A percentile compares a stretch with the other conserved stretches of the same genome.
phyloP scores from a whole-genome alignment of 129 eudicot species.

The Saussurea involucrata region DNA sequence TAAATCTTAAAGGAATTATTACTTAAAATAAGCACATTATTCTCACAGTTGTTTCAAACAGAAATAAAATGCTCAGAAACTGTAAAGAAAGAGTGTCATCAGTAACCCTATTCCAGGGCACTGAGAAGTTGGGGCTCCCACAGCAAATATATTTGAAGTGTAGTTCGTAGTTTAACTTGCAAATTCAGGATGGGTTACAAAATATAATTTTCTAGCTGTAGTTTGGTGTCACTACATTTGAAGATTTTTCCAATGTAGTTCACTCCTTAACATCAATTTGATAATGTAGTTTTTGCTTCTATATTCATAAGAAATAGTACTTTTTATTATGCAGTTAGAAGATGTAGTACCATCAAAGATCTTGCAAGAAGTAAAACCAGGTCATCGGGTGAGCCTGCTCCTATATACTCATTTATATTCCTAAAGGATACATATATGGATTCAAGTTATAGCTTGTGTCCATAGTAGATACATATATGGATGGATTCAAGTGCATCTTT shows the following conservation, averaged over 20 bases:
- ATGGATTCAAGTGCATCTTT: background rate
- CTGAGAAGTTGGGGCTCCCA: background rate
- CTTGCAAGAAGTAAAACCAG: constrained; percentile 28
- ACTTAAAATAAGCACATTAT: background rate
- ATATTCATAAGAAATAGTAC: constrained; percentile 2
- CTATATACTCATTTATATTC: background rate
- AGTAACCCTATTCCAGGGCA: background rate
- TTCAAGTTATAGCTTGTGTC: background rate
- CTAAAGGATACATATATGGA: background rate
- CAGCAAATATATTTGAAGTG: background rate
- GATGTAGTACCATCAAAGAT: constrained; percentile 23
- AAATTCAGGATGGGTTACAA: background rate
- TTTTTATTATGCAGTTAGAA: constrained; percentile 40
- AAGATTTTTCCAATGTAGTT: background rate
- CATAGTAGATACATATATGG: background rate
- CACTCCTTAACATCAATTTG: background rate
- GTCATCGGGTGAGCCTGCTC: constrained; percentile 33
- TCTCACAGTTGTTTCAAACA: background rate
- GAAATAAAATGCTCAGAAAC: background rate
- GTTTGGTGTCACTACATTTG: background rate
- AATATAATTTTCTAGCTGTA: constrained; percentile 3
- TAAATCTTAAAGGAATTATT: background rate
- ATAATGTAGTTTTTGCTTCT: background rate
- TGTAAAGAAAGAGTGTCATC: background rate
- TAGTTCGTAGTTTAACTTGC: background rate